A percentile compares a stretch with the other conserved stretches of the same genome.
Evolutionary conservation across 176 grass and related monocot species (phyloP).

Genomic region (Chrysopogon serrulatus): DNA sequence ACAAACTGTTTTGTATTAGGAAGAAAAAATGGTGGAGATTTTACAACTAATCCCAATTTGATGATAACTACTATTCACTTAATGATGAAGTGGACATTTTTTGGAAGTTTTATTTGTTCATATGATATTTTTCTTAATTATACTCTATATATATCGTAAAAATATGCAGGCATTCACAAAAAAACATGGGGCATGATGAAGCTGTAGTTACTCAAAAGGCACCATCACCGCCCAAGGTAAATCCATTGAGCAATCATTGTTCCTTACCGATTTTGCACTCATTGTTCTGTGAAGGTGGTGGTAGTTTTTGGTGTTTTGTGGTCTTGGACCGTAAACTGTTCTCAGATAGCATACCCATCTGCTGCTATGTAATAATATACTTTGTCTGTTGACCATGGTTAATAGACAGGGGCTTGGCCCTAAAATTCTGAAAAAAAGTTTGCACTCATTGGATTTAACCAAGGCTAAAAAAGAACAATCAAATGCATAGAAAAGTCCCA

Average conservation of each 20-base stretch:
- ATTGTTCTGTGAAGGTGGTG: too few relatives aligned
- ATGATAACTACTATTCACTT: not conserved
- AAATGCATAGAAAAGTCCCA: not conserved
- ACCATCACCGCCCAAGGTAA: conserved; percentile 67
- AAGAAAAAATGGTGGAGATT: not conserved
- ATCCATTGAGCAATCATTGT: not conserved
- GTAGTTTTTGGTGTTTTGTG: too few relatives aligned
- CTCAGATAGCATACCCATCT: too few relatives aligned
- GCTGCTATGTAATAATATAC: too few relatives aligned
- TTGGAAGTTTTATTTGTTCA: not conserved
- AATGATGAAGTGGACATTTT: not conserved
- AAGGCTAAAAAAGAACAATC: not conserved
- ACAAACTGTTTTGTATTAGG: not conserved
- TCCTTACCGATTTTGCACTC: not conserved
- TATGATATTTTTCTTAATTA: not conserved
- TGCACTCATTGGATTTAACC: not conserved
- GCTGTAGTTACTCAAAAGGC: conserved; percentile 55
- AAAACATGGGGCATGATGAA: conserved; percentile 60
- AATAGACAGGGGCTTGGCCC: too few relatives aligned
- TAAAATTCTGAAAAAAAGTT: too few relatives aligned
- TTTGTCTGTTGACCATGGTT: too few relatives aligned
- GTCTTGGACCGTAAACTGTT: too few relatives aligned
- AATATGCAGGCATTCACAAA: conserved; percentile 22
- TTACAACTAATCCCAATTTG: not conserved
- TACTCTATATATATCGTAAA: conserved; percentile 1